Evolutionary conservation across 257 asterid species (phyloP).

Genomic region (Osmanthus fragrans): DNA sequence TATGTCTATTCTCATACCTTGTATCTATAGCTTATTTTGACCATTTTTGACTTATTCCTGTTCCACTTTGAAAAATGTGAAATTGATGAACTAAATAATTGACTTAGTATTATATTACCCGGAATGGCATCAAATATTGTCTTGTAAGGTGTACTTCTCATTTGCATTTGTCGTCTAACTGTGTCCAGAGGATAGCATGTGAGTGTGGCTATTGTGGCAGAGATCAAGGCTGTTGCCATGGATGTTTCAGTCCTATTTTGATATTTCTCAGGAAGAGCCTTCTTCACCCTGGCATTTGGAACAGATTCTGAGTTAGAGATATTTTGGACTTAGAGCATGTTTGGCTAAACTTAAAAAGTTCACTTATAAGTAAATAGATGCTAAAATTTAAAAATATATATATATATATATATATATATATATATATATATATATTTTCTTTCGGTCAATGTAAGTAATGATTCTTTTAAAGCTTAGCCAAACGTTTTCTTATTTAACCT

Average conservation of each 20-base stretch:
- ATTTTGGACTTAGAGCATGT: neutral
- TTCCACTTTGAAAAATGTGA: neutral
- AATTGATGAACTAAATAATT: conserved; percentile 24
- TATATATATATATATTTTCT: too few species aligned
- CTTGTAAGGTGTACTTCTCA: conserved; percentile 83
- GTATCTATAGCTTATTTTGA: neutral
- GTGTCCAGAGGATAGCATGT: conserved; percentile 97
- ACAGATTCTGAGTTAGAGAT: conserved; percentile 17
- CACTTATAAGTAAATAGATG: neutral
- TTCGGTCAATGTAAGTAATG: neutral
- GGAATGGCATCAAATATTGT: conserved; percentile 77
- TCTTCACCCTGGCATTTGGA: conserved; percentile 71
- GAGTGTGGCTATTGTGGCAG: conserved; percentile 89
- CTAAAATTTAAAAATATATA: too few species aligned
- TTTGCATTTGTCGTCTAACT: conserved; percentile 93
- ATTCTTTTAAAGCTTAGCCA: neutral
- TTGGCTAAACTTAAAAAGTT: neutral
- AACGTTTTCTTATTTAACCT: neutral
- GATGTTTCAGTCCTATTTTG: conserved; percentile 84
- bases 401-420: too few species aligned
- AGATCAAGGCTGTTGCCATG: conserved; percentile 66
- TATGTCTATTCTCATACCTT: neutral
- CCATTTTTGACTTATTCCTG: neutral
- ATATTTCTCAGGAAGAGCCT: conserved; percentile 81
- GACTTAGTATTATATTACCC: conserved; percentile 67